phyloP scores from a whole-genome alignment of 768 basidiomycete species.

The Kwoniella botswanensis region DNA sequence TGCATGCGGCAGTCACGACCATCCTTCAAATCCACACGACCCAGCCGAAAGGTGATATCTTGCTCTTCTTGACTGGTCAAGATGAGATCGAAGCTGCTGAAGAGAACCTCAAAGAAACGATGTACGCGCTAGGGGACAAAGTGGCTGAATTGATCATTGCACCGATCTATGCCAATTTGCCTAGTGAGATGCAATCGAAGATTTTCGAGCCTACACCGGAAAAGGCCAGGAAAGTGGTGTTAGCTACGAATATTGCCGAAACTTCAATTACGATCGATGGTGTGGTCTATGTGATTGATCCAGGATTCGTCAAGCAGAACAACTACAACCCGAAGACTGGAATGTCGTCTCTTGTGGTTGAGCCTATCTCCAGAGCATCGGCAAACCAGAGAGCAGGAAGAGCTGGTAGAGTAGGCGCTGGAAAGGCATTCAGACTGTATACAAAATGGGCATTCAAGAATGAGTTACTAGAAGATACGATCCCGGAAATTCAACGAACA shows the following conservation, averaged over 20 bases:
- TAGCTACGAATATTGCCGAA: slow-evolving; percentile 99
- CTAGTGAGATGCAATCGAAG: slow-evolving; percentile 98
- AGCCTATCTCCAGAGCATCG: slow-evolving; percentile 95
- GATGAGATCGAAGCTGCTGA: slow-evolving; percentile 98
- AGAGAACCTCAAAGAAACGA: slow-evolving; percentile 94
- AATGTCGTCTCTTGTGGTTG: slow-evolving; percentile 95
- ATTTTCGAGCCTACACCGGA: slow-evolving; percentile 99
- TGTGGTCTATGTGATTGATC: slow-evolving; percentile 98
- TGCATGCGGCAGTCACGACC: slow-evolving; percentile 97
- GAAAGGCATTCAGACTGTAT: slow-evolving; percentile 96
- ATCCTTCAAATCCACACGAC: slow-evolving; percentile 99
- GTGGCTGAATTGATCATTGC: slow-evolving; percentile 91
- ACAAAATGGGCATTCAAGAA: slow-evolving; percentile 98
- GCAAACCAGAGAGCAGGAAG: slow-evolving; percentile 96
- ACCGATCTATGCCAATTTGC: slow-evolving; percentile 98
- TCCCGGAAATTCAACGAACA: slow-evolving; percentile 98
- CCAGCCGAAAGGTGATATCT: slow-evolving; percentile 94
- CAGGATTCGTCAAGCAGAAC: slow-evolving; percentile 99
- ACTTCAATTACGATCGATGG: slow-evolving; percentile 99
- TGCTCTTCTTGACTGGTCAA: slow-evolving; percentile 98
- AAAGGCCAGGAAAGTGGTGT: slow-evolving; percentile 93
- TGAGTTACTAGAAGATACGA: slow-evolving; percentile 94
- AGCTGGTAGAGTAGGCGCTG: slow-evolving; percentile 96
- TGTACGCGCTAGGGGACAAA: slow-evolving; percentile 92
- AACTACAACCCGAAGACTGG: slow-evolving; percentile 98